Percentiles rank a stretch among this genome's conserved stretches.
Evolutionary conservation across 768 basidiomycete genomes (phyloP).

Genomic region (Lactifluus volemus): DNA sequence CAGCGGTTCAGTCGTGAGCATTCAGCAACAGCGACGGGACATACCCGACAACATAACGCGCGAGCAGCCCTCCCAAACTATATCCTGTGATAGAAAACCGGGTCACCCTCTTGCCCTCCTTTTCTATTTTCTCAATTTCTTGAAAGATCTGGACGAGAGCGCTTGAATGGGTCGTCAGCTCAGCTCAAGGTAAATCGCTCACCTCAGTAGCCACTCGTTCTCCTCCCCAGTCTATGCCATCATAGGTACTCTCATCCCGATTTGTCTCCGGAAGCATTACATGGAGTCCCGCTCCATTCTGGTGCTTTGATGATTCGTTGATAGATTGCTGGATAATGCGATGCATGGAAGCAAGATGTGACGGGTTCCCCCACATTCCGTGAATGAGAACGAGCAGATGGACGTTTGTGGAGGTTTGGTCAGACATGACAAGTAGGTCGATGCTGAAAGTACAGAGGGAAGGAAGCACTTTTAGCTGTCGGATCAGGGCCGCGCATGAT

Average conservation of each 20-base stretch:
- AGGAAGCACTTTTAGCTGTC: not conserved
- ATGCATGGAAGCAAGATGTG: conserved; percentile 50
- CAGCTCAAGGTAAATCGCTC: conserved; percentile 12
- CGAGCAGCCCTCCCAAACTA: conserved; percentile 71
- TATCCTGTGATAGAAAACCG: conserved; percentile 74
- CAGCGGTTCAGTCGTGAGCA: not conserved
- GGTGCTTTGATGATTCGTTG: conserved; percentile 20
- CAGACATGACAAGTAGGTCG: not conserved
- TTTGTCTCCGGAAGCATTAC: conserved; percentile 62
- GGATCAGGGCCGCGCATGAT: not conserved
- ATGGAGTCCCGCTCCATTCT: conserved; percentile 41
- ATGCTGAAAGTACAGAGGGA: not conserved
- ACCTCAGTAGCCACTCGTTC: conserved; percentile 79
- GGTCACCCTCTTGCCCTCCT: conserved; percentile 48
- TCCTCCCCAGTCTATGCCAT: conserved; percentile 79
- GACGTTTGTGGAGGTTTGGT: not conserved
- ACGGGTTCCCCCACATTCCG: conserved; percentile 78
- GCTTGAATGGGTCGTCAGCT: not conserved
- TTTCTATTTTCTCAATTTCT: conserved; percentile 44
- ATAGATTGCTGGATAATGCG: conserved; percentile 42
- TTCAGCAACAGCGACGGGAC: conserved; percentile 17
- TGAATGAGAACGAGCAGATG: conserved; percentile 33
- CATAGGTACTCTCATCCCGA: conserved; percentile 59
- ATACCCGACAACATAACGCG: conserved; percentile 69
- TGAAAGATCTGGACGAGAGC: conserved; percentile 39